Base-by-base conservation (phyloP, 495 filamentous ascomycete genomes). In the Aspergillus taichungensis region DNA sequence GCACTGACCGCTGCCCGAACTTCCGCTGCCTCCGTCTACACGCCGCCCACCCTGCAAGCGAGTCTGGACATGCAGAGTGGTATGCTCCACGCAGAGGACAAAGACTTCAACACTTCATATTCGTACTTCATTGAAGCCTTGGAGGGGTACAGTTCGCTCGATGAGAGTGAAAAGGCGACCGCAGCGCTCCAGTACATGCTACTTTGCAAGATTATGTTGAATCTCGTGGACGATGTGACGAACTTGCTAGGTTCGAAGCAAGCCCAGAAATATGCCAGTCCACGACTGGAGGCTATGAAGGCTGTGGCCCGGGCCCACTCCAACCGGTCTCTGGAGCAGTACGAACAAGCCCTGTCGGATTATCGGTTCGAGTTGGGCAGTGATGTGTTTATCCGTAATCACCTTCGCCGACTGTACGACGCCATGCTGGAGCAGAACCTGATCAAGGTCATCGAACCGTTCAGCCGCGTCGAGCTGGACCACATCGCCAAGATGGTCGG, bases 41-140 rank as follows among this genome's bases (percentile, higher is more conserved):
- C 88, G 12, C 92, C 94, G 24, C 92, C 92, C 8, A 78, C 94
- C 45, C 76, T 97, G 48, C 92, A 99, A 69, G 94, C 92, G 34
- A 87, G 90, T 51, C 74, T 99, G 44, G 92, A 99, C 55, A 97
- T 97, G 94, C 92, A 99, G 70, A 94, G 87, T 42, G 92, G 92
- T 54, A 95, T 95, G 82, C 77, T 99, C 14, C 92, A 99, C 64
- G 92, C 92, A 13, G 94, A 97, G 69, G 92, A 99, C 70, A 83
- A 87, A 68, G 92, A 99, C 70, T 99, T 97, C 77, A 94, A 91
- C 68, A 99, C 92, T 10, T 87, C 94, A 29, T 97, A 79, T 72
- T 94, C 87, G 36, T 99, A 99, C 72, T 99, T 99, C 68, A 95
- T 99, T 64, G 92, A 99, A 68, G 92, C 92, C 10, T 74, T 99